Evolutionary conservation across 306 rosid genomes (phyloP), one percentile per base, ranked within the genome.

Genomic region (Malus fusca): DNA sequence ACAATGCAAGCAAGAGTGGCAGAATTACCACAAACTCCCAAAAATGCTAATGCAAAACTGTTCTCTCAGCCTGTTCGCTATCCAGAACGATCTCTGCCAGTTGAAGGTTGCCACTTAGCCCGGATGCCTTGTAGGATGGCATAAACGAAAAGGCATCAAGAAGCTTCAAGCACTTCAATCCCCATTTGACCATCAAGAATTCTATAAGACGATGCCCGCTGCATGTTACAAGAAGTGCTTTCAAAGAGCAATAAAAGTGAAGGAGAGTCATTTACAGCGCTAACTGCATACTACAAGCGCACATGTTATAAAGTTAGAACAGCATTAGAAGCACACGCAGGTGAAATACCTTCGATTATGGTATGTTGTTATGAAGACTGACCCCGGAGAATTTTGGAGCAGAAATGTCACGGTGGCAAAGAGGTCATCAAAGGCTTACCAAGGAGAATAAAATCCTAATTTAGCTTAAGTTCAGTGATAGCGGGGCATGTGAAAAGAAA

Each of bases 181-280:
- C 97, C 98, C 93, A 88, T 79, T 88, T 91, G 44, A 56, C 72
- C 96, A 87, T 87, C 85, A 93, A 86, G 80, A 93, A 89, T 81
- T 90, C 92, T 28, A 91, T 84, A 22, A 89, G 89, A 83, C 78
- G 92, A 82, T 93, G 93, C 68, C 98, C 93, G 30, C 99, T 90
- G 90, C 81, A 83, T 64, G 63, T 23, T 35, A 26, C 6, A 22
- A 25, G 43, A 22, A 1, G 60, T 13, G 30, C 25, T 56, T 66
- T 66, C 48, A 25, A 22, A 44, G 1, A 7, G 33, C 18, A 65
- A 0, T 2, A 18, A 31, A 64, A 17, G 17, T 8, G 22, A 30
- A 3, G 5, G 13, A 33, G 11, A 9, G 1, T 4, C 5, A 12
- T 31, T 64, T 64, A 11, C 68, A 64, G 8, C 7, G 3, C 7